A percentile compares a stretch with the other conserved stretches of the same genome.
Conservation (phyloP, 2,329 filamentous ascomycete genomes). For the Passalora sequoiae region DNA sequence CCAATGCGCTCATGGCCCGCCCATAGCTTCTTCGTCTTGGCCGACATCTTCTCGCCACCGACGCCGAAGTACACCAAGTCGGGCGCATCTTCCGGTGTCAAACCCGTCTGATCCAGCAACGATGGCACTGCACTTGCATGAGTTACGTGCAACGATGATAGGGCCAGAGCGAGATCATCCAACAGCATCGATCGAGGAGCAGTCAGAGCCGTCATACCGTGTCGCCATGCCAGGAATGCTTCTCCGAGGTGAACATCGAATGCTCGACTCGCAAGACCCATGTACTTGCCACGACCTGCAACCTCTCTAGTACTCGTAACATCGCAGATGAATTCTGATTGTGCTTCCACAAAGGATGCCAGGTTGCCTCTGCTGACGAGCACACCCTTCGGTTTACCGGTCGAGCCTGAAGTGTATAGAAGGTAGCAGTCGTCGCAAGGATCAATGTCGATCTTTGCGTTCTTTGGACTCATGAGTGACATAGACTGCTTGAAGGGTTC, state of each 20-base stretch:
- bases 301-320: conserved; percentile 8
- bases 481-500: conserved; percentile 1
- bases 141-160: conserved; percentile 11
- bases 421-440: conserved; percentile 11
- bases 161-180: conserved; percentile 11
- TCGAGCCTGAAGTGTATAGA: conserved; percentile 54
- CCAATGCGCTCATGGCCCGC: conserved; percentile 9
- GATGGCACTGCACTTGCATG: conserved; percentile 16
- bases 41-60: conserved; percentile 22
- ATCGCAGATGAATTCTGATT: conserved; percentile 13
- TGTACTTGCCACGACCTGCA: conserved; percentile 13
- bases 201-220: conserved; percentile 10
- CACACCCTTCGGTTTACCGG: conserved; percentile 71
- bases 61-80: conserved; percentile 13
- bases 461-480: not conserved
- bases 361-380: conserved; percentile 70
- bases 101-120: conserved; percentile 14
- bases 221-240: conserved; percentile 15
- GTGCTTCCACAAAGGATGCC: conserved; percentile 13
- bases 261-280: conserved; percentile 15
- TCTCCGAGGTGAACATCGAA: conserved; percentile 17
- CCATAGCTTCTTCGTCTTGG: conserved; percentile 20
- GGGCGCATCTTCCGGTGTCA: conserved; percentile 13
- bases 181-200: conserved; percentile 14
- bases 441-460: conserved; percentile 2